Conservation (phyloP, 306 rosid genomes). For the Trifolium repens region DNA sequence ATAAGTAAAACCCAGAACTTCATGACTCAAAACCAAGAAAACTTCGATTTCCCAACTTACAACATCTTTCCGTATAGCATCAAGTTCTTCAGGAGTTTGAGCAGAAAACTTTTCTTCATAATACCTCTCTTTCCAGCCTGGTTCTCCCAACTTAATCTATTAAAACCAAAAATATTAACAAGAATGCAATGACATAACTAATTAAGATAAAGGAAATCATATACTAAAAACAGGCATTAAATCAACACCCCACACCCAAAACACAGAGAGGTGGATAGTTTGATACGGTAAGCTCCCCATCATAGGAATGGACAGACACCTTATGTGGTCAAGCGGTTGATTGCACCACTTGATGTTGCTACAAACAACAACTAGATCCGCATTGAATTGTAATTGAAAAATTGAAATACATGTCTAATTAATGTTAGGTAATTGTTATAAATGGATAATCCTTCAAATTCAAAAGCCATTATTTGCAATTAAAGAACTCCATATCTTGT, state of each 20-base stretch:
- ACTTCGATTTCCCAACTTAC: slow-evolving; percentile 59
- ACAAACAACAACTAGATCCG: background rate
- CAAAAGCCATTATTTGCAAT: background rate
- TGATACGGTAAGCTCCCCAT: slow-evolving; percentile 4
- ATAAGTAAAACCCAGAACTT: slow-evolving; percentile 41
- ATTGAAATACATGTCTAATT: background rate
- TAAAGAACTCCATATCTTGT: background rate
- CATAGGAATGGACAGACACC: background rate
- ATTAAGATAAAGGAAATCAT: slow-evolving; percentile 6
- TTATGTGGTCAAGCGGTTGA: slow-evolving; percentile 15
- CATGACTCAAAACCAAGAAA: slow-evolving; percentile 36
- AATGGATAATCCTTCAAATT: slow-evolving; percentile 12
- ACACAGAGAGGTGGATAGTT: background rate
- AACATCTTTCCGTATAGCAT: slow-evolving; percentile 79
- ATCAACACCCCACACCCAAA: background rate
- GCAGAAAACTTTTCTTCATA: slow-evolving; percentile 86
- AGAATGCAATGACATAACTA: background rate
- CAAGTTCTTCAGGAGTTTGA: slow-evolving; percentile 86
- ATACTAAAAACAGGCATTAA: background rate
- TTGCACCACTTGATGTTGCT: background rate
- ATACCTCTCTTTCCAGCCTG: slow-evolving; percentile 98
- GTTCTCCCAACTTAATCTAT: slow-evolving; percentile 86
- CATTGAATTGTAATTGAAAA: background rate
- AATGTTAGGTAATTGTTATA: background rate
- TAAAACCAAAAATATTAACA: slow-evolving; percentile 20